Conservation (phyloP, 306 rosid genomes). For the Canavalia ensiformis region DNA sequence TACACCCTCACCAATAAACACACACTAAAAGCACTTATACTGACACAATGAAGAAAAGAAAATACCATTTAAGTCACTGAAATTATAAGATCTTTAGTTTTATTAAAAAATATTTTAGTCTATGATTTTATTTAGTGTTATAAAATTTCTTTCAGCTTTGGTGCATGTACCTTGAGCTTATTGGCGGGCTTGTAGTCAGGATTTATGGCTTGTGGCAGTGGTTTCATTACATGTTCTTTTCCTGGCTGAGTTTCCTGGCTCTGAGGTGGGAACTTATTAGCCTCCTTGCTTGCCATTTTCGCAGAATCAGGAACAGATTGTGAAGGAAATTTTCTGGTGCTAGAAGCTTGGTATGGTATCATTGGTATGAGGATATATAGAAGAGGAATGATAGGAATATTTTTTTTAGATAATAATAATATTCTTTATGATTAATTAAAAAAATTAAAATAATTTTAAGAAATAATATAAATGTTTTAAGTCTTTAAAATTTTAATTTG, state of each 20-base stretch:
- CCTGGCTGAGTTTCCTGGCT: conserved; percentile 64
- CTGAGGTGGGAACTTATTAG: conserved; percentile 62
- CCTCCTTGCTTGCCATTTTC: conserved; percentile 50
- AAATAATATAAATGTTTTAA: no score
- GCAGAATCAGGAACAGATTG: conserved; percentile 15
- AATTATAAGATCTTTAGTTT: no score
- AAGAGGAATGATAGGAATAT: background rate
- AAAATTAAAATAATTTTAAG: no score
- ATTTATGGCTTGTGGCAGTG: conserved; percentile 57
- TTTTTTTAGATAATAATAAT: no score
- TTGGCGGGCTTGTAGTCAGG: conserved; percentile 60
- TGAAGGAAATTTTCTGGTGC: background rate
- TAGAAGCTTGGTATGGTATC: background rate
- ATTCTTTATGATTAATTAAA: no score
- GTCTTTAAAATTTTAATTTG: no score
- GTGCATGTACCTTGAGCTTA: conserved; percentile 54
- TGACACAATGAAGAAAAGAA: background rate
- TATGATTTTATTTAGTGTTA: no score
- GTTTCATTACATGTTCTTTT: conserved; percentile 63
- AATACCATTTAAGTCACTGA: no score
- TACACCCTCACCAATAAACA: background rate
- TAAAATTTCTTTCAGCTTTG: background rate
- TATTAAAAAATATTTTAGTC: no score
- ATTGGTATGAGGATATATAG: background rate
- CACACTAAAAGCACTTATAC: background rate